Percentiles rank a stretch among this genome's conserved stretches.
These are phyloP conservation scores for Thraustochytrium striatum DNA, from an alignment of 352 stramenopile species.

Conservation along the genomic window DNA sequence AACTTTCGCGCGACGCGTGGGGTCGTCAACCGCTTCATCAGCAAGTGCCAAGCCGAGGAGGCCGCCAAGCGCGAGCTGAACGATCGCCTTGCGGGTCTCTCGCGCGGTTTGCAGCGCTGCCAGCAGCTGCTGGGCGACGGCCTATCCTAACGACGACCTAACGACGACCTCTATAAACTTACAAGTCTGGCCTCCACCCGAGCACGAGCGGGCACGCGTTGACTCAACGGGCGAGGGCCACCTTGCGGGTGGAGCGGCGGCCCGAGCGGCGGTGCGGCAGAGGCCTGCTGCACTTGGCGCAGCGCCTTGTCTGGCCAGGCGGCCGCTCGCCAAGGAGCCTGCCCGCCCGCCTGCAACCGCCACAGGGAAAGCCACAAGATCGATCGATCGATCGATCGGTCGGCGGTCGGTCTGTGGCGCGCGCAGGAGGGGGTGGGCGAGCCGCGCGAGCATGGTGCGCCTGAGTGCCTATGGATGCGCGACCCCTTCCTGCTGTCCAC, in stretches of 20 bases:
- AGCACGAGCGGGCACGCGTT: not conserved
- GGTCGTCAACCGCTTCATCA: not conserved
- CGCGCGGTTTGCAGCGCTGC: not conserved
- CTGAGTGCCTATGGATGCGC: slow-evolving; percentile 37
- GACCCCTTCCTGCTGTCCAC: slow-evolving; percentile 31
- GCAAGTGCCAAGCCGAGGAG: not conserved
- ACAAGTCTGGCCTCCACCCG: not conserved
- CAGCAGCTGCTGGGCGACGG: not conserved
- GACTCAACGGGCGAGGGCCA: not conserved
- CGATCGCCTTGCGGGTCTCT: not conserved
- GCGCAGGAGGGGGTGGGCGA: not conserved
- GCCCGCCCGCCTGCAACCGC: not conserved
- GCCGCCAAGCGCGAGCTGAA: not conserved
- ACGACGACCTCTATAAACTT: not conserved
- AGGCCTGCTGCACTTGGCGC: not conserved
- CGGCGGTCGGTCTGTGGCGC: too few species aligned
- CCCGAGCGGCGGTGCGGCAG: not conserved
- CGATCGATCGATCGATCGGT: too few species aligned
- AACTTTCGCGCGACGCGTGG: not conserved
- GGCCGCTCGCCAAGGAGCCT: not conserved
- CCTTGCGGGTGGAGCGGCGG: not conserved
- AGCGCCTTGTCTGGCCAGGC: not conserved
- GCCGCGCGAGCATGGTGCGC: not conserved
- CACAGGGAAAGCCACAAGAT: not conserved
- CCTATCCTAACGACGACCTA: not conserved